A percentile compares a stretch with the other conserved stretches of the same genome.
Evolutionary conservation across 2,329 filamentous ascomycete genomes (phyloP).

Genomic region (Epichloe amarillans): DNA sequence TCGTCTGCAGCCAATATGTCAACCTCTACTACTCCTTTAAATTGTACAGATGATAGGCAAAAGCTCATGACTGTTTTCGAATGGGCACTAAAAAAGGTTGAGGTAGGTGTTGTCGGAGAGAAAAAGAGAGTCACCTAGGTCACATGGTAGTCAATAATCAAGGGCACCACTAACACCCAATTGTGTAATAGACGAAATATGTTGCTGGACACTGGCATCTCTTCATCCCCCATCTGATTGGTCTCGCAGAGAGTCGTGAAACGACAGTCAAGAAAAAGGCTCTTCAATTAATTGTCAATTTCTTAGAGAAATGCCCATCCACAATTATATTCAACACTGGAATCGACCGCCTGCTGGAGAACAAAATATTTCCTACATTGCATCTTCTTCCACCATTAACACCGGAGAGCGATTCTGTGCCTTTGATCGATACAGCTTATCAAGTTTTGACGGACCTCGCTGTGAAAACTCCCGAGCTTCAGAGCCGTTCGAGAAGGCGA

Average conservation of each 20-base stretch:
- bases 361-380: constrained; percentile 59
- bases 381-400: constrained; percentile 66
- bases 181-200: constrained; percentile 1
- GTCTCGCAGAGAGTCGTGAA: constrained; percentile 51
- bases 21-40: background rate
- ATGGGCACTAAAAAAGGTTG: constrained; percentile 5
- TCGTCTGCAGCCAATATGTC: background rate
- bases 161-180: background rate
- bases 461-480: constrained; percentile 12
- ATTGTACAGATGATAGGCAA: background rate
- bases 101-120: constrained; percentile 1
- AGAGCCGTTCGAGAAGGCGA: constrained; percentile 15
- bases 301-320: constrained; percentile 42
- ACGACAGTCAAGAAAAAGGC: constrained; percentile 40
- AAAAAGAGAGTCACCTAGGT: background rate
- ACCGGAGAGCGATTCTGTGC: constrained; percentile 54
- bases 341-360: constrained; percentile 53
- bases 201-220: constrained; percentile 45
- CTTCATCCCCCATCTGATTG: constrained; percentile 56
- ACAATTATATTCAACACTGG: constrained; percentile 47
- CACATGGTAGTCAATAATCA: background rate
- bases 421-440: constrained; percentile 53
- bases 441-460: constrained; percentile 49
- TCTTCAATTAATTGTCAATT: constrained; percentile 36
- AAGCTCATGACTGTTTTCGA: constrained; percentile 1